Conservation (phyloP, 768 basidiomycete species). For the Suillus decipiens region DNA sequence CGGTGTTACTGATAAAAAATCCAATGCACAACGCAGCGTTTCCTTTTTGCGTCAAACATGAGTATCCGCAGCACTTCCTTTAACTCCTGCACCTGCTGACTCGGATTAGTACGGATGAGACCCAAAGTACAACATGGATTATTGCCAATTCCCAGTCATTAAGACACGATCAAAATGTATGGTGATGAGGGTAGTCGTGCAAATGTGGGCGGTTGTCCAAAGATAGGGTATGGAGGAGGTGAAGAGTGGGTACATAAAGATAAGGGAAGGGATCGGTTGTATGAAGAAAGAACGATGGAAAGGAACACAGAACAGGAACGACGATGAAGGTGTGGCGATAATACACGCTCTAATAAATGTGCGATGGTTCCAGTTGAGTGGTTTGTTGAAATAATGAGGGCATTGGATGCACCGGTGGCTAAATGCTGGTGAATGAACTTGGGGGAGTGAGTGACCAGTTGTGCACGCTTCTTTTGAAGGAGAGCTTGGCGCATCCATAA, state of each 20-base stretch:
- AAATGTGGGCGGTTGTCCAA: neutral
- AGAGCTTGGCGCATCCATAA: no score
- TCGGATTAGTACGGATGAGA: neutral
- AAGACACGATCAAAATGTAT: neutral
- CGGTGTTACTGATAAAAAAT: no score
- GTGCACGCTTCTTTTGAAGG: no score
- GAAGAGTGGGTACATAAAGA: neutral
- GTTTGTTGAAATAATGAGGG: no score
- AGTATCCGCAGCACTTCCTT: neutral
- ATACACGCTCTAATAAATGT: no score
- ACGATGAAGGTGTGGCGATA: no score
- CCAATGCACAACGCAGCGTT: neutral
- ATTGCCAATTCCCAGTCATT: neutral
- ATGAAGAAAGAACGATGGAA: no score
- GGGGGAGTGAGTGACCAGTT: no score
- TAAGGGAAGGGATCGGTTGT: neutral
- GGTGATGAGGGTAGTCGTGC: neutral
- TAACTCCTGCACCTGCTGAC: neutral
- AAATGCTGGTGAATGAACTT: no score
- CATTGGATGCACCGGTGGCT: no score
- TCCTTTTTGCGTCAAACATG: neutral
- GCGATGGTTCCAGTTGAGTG: no score
- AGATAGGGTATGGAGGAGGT: neutral
- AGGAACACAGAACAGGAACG: no score
- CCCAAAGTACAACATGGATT: neutral